Base-by-base conservation (phyloP, 2,329 filamentous ascomycete genomes). In the Neophaeococcomyces mojaviensis region DNA sequence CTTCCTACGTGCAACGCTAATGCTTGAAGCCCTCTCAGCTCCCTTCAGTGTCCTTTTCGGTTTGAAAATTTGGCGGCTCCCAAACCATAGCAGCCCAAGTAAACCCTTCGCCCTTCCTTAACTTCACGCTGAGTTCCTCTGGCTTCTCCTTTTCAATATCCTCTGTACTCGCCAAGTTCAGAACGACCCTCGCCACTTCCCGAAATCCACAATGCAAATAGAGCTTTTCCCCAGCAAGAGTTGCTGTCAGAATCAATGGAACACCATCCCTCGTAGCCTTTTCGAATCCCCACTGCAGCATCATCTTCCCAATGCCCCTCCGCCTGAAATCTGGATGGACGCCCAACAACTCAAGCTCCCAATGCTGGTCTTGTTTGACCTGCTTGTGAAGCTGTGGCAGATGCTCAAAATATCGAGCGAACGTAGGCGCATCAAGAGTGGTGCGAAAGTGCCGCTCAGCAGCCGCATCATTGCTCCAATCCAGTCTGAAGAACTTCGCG, bases 201-300 rank as follows among this genome's bases (percentile, higher is more conserved):
- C 33, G 36, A 20, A 44, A 44, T 4, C 41, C 41, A 16, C 32
- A 16, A 36, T 33, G 24, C 12, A 44, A 22, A 26, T 44, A 44
- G 2, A 44, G 41, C 22, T 44, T 44, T 22, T 44, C 33, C 7
- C 41, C 41, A 8, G 4, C 13, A n/a, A 37, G 4, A 3, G 41
- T 37, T 24, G 32, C 41, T 15, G 18, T 39, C 34, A 46, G n/a
- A 22, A 46, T 32, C 3, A 46, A 16, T 4, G 43, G 43, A 5
- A 46, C 43, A 4, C 20, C 31, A 10, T 46, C 35, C 20, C 39
- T 28, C 16, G 18, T 20, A 5, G 43, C 43, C 10, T 18, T 20
- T 7, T 46, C 43, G 13, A 46, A 39, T 5, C 43, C 43, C 43
- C 43, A 46, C 20, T 46, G 35, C 35, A 46, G 16, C 43, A 39